Evolutionary conservation across 2,329 filamentous ascomycete genomes (phyloP).

Genomic region (Sporothrix inflata): DNA sequence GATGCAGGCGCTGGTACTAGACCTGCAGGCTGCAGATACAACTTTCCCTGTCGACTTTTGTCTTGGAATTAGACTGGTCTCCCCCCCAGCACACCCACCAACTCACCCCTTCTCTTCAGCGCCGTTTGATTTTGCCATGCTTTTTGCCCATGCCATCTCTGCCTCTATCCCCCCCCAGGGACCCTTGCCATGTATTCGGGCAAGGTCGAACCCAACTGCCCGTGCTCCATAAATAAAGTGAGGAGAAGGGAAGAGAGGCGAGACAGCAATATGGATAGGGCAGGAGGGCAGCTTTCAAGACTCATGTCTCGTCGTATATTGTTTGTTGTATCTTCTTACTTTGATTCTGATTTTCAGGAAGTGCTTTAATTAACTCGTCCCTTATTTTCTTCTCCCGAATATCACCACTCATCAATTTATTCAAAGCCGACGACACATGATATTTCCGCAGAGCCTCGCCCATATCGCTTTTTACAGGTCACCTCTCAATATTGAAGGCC

Average conservation of each 20-base stretch:
- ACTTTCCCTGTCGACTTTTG: not conserved
- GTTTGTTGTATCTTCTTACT: not conserved
- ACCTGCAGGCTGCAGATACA: not conserved
- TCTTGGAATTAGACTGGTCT: not conserved
- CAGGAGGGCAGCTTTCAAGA: conserved; percentile 6
- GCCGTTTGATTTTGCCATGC: conserved; percentile 10
- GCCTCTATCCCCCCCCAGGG: not conserved
- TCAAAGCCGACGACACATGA: not conserved
- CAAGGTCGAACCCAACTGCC: conserved; percentile 14
- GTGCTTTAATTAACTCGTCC: too few relatives aligned
- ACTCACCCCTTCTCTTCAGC: not conserved
- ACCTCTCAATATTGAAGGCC: not conserved
- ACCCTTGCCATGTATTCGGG: conserved; percentile 15
- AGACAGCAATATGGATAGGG: conserved; percentile 13
- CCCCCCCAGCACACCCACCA: not conserved
- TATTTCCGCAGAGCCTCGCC: not conserved
- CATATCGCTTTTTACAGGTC: not conserved
- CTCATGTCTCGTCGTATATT: not conserved
- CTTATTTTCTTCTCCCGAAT: too few relatives aligned
- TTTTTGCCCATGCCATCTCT: not conserved
- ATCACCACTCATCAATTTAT: too few relatives aligned
- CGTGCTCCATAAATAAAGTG: conserved; percentile 16
- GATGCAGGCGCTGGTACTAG: conserved; percentile 3
- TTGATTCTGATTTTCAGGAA: too few relatives aligned
- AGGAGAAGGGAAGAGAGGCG: not conserved